Evolutionary conservation across 768 basidiomycete genomes (phyloP).

Genomic region (Rhizopogon sp.): DNA sequence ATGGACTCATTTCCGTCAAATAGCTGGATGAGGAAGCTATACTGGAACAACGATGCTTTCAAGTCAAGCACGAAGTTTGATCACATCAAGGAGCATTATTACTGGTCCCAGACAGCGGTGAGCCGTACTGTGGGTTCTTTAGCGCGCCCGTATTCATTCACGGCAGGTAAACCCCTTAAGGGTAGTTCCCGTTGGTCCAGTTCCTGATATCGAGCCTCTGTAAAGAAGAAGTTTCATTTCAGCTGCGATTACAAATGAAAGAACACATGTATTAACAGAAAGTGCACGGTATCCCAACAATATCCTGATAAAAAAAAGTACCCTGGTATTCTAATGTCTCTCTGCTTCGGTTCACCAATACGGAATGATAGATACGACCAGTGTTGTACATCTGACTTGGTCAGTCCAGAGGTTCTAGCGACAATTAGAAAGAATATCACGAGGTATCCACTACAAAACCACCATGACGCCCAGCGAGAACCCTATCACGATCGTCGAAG

Average conservation of each 20-base stretch:
- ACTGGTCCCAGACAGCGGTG: conserved; percentile 29
- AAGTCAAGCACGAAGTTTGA: conserved; percentile 82
- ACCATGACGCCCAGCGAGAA: conserved; percentile 21
- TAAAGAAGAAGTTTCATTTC: conserved; percentile 14
- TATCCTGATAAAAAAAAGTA: not conserved
- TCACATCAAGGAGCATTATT: conserved; percentile 53
- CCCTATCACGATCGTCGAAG: conserved; percentile 21
- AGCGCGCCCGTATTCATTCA: conserved; percentile 2
- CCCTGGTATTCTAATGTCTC: not conserved
- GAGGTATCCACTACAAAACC: conserved; percentile 13
- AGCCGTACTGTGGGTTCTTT: not conserved
- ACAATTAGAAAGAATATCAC: not conserved
- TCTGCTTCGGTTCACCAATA: not conserved
- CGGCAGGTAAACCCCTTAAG: conserved; percentile 72
- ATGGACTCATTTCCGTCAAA: not conserved
- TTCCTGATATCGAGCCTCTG: conserved; percentile 62
- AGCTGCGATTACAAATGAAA: not conserved
- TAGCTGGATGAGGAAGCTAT: conserved; percentile 82
- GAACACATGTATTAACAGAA: conserved; percentile 15
- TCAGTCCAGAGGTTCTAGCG: not conserved
- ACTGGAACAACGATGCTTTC: conserved; percentile 91
- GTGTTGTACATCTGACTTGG: not conserved
- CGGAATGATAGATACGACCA: not conserved
- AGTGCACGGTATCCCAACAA: not conserved
- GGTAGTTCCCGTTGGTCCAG: conserved; percentile 72